phyloP scores from a whole-genome alignment of 2,329 filamentous ascomycete genomes.

The Alternaria sp. region DNA sequence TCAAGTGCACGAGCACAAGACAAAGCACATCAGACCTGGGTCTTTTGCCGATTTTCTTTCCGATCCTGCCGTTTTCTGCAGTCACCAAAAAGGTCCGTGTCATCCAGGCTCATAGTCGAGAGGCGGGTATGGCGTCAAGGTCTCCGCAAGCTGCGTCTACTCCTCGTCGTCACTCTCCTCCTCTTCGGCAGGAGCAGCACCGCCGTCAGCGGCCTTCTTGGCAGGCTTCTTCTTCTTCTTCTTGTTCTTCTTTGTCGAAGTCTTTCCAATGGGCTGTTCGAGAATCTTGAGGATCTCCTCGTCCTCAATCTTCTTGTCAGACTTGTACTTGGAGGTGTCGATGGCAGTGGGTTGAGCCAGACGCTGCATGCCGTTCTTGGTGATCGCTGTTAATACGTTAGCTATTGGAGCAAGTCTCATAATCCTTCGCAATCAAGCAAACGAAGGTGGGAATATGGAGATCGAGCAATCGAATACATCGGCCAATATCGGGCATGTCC shows the following conservation, averaged over 20 bases:
- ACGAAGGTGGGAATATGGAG: not conserved
- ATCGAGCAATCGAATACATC: not conserved
- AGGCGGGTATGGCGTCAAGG: not conserved
- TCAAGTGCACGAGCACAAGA: not conserved
- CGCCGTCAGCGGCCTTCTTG: slow-evolving; percentile 67
- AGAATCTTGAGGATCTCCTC: slow-evolving; percentile 95
- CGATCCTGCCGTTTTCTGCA: not conserved
- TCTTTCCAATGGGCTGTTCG: slow-evolving; percentile 77
- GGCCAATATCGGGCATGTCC: not conserved
- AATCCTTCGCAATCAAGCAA: not conserved
- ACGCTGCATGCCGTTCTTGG: slow-evolving; percentile 94
- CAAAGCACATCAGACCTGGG: not conserved
- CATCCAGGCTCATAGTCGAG: slow-evolving; percentile 1
- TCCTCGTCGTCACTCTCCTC: slow-evolving; percentile 46
- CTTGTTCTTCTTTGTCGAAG: slow-evolving; percentile 78
- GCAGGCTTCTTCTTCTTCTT: slow-evolving; percentile 76
- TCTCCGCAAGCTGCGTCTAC: slow-evolving; percentile 23
- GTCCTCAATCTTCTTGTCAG: slow-evolving; percentile 97
- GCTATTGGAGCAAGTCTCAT: not conserved
- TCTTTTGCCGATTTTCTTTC: not conserved
- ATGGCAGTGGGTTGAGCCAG: slow-evolving; percentile 76
- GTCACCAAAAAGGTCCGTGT: slow-evolving; percentile 1
- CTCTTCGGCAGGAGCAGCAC: slow-evolving; percentile 51
- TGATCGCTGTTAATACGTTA: slow-evolving; percentile 71
- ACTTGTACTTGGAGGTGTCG: slow-evolving; percentile 83